These are phyloP conservation scores for Sindora glabra DNA, from an alignment of 306 rosid species.

Conservation along the genomic window DNA sequence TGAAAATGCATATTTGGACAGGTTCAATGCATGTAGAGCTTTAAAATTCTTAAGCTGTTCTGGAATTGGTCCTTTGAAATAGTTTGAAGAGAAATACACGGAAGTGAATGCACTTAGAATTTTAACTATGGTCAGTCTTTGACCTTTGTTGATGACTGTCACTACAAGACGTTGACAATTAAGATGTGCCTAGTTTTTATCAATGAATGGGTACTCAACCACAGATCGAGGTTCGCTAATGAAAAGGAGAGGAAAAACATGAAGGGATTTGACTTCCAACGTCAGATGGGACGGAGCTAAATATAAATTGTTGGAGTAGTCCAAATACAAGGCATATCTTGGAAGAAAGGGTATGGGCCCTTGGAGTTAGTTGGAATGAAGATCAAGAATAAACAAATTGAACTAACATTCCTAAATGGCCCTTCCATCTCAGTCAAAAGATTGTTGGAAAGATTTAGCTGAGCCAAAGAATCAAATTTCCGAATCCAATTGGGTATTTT, in stretches of 20 bases:
- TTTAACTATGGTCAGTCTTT: background rate
- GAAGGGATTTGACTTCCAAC: rapidly evolving
- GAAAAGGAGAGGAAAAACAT: background rate
- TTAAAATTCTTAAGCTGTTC: background rate
- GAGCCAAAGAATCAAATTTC: background rate
- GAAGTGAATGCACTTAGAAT: slow-evolving; percentile 1
- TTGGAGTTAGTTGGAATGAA: background rate
- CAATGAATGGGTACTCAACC: too few relatives aligned
- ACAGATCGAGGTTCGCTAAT: too few relatives aligned
- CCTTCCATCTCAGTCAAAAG: background rate
- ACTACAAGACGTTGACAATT: too few relatives aligned
- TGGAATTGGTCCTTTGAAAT: background rate
- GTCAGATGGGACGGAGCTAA: background rate
- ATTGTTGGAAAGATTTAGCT: background rate
- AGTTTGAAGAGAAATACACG: slow-evolving; percentile 32
- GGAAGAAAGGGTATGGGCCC: background rate
- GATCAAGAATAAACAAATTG: background rate
- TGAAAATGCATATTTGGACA: slow-evolving; percentile 24
- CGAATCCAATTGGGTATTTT: slow-evolving; percentile 32
- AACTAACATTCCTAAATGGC: background rate
- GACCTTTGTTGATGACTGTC: slow-evolving; percentile 13
- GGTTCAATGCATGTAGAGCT: slow-evolving; percentile 10
- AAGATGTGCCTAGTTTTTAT: too few relatives aligned
- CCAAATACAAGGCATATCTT: rapidly evolving
- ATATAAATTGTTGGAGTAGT: background rate